These are phyloP conservation scores for Cladorrhinum samala DNA, from an alignment of 495 filamentous ascomycete genomes.

Conservation along the genomic window DNA sequence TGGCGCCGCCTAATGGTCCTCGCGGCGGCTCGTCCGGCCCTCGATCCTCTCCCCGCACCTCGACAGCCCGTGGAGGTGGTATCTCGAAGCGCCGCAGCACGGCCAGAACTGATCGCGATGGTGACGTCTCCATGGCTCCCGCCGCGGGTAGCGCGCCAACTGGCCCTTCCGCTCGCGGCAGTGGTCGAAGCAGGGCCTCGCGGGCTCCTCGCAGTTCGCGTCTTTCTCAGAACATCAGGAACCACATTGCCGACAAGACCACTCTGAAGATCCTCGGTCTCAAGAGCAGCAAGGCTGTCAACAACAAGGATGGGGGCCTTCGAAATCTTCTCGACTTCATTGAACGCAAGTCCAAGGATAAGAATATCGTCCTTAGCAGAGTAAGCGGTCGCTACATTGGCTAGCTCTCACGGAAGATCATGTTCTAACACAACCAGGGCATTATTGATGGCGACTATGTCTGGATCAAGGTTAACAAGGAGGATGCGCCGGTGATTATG, in stretches of 20 bases:
- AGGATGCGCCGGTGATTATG: conserved; percentile 54
- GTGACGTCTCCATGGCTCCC: conserved; percentile 69
- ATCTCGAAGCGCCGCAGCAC: conserved; percentile 59
- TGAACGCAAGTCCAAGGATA: conserved; percentile 66
- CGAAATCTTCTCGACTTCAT: conserved; percentile 68
- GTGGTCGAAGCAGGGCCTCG: conserved; percentile 11
- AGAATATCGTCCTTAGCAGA: conserved; percentile 68
- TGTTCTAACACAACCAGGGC: conserved; percentile 68
- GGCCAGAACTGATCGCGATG: conserved; percentile 64
- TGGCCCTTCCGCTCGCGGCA: conserved; percentile 21
- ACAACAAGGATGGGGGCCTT: conserved; percentile 64
- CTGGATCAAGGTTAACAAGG: conserved; percentile 58
- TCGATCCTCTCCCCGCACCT: not conserved
- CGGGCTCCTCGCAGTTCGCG: conserved; percentile 12
- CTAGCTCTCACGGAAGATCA: too few species aligned
- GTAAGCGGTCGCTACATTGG: conserved; percentile 50
- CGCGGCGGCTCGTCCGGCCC: conserved; percentile 12
- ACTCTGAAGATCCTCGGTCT: conserved; percentile 61
- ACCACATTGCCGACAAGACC: conserved; percentile 20
- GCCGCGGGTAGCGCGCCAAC: conserved; percentile 27
- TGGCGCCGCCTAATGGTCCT: conserved; percentile 39
- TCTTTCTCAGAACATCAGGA: conserved; percentile 20
- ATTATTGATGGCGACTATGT: conserved; percentile 62
- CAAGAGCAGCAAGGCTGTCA: conserved; percentile 66
- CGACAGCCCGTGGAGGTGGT: conserved; percentile 43